Evolutionary conservation across 495 filamentous ascomycete species (phyloP), one percentile per base, ranked within the genome.

Genomic region (Extremus antarcticus): DNA sequence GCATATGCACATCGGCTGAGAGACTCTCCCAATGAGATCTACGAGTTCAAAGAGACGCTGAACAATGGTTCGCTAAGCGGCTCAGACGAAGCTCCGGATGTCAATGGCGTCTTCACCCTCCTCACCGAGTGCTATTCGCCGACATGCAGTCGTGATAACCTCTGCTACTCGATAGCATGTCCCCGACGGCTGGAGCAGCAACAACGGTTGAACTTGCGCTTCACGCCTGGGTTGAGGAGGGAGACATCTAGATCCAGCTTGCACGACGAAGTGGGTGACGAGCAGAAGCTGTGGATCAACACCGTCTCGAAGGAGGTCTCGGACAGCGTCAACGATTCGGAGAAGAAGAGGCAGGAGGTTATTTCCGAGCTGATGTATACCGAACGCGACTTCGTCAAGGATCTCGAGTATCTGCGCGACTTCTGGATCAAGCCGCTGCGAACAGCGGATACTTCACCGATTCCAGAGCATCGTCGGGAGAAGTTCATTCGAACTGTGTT

Each of bases 301-400:
- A 95, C 88, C 50, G 94, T 99, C 19, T 83, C 90, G 0, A 90
- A 97, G 69, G 94, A 97, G 68, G 73, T 99, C 58, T 88, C 90
- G 0, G 90, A 96, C 62, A 83, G 81, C 64, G 81, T 95, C 25
- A 78, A 80, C 41, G 94, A 99, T 55, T 80, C 78, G 56, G 92
- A 99, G 66, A 94, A 94, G 81, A 97, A 96, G 71, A 81, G 94
- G 10, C 94, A 99, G 65, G 94, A 99, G 65, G 84, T 97, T 55
- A 96, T 99, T 58, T 95, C 91, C 22, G 94, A 99, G 66, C 83
- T 95, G 59, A 95, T 94, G 82, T 99, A 99, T 68, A 99, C 94
- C 0, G 94, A 99, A 68, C 82, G 94, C 39, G 94, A 99, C 70
- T 99, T 99, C 61, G 94, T 99, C 67, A 99, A 99, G 74, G 94